A percentile compares a stretch with the other conserved stretches of the same genome.
Conservation (phyloP, 305 asterid genomes). For the Fraxinus latifolia region DNA sequence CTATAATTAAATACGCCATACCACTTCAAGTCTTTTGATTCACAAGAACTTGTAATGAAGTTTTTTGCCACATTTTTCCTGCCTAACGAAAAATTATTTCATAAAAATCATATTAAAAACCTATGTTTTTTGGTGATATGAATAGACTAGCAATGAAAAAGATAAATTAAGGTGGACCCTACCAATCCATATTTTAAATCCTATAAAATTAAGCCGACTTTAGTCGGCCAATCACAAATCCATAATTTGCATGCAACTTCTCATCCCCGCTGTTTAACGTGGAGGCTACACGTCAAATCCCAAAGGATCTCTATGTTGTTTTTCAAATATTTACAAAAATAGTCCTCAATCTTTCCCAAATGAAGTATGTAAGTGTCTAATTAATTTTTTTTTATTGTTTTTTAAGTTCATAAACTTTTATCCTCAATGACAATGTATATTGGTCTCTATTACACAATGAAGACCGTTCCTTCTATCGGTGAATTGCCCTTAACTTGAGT, state of each 20-base stretch:
- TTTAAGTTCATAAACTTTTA: not conserved
- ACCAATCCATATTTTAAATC: not conserved
- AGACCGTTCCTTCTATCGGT: not conserved
- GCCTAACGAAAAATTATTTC: not conserved
- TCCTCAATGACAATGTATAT: not conserved
- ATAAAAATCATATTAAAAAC: not conserved
- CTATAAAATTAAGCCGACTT: constrained; percentile 28
- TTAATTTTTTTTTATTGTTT: not conserved
- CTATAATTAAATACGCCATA: not conserved
- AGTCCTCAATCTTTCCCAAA: not conserved
- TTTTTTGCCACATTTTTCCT: not conserved
- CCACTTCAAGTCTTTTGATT: not conserved
- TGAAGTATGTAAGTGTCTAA: not conserved
- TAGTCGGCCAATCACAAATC: constrained; percentile 32
- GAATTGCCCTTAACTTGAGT: not conserved
- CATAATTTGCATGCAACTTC: constrained; percentile 20
- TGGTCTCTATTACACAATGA: not conserved
- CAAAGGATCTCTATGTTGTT: constrained; percentile 3
- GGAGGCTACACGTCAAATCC: constrained; percentile 9
- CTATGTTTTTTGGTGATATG: not conserved
- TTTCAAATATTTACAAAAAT: not conserved
- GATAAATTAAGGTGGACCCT: constrained; percentile 17
- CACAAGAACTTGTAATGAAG: not conserved
- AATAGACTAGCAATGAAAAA: not conserved
- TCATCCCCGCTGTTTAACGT: constrained; percentile 2